These are phyloP conservation scores for Colletotrichum gigasporum DNA, from an alignment of 2,329 filamentous ascomycete genomes.

Conservation along the genomic window DNA sequence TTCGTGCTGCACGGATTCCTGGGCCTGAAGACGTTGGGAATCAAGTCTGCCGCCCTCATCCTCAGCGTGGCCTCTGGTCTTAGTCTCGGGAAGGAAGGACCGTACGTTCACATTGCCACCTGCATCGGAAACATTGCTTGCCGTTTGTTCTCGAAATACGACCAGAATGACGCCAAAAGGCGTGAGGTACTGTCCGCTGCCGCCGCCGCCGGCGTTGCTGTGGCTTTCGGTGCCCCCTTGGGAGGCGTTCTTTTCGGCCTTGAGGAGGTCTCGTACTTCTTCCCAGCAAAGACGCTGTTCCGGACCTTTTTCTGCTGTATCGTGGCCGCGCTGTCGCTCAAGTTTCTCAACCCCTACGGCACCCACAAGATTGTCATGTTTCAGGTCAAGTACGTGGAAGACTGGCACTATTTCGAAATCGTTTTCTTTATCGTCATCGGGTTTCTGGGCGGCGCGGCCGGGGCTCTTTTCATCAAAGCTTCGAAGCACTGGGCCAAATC, in stretches of 20 bases:
- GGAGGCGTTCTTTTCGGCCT: slow-evolving; percentile 92
- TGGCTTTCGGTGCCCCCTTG: slow-evolving; percentile 89
- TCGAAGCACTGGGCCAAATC: slow-evolving; percentile 88
- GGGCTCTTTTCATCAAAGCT: slow-evolving; percentile 96
- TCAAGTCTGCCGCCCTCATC: slow-evolving; percentile 86
- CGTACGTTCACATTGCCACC: slow-evolving; percentile 96
- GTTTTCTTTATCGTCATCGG: slow-evolving; percentile 87
- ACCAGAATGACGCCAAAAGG: slow-evolving; percentile 91
- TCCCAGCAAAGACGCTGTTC: slow-evolving; percentile 96
- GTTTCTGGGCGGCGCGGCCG: slow-evolving; percentile 82
- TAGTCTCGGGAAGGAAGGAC: slow-evolving; percentile 92
- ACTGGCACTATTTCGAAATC: slow-evolving; percentile 96
- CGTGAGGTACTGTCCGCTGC: slow-evolving; percentile 94
- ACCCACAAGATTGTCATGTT: slow-evolving; percentile 98
- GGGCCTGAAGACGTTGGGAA: slow-evolving; percentile 83
- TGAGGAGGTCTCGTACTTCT: slow-evolving; percentile 97
- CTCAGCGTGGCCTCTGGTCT: slow-evolving; percentile 92
- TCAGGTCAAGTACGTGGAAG: slow-evolving; percentile 86
- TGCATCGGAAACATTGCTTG: slow-evolving; percentile 96
- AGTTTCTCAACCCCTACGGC: slow-evolving; percentile 95
- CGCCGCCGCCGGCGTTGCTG: slow-evolving; percentile 89
- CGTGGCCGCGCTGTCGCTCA: slow-evolving; percentile 87
- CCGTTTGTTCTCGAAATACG: slow-evolving; percentile 93
- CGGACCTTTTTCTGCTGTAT: slow-evolving; percentile 99
- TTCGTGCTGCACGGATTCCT: slow-evolving; percentile 97